Percentiles rank a stretch among this genome's conserved stretches.
Evolutionary conservation across 768 basidiomycete species (phyloP).

Genomic region (Chalciporus piperatus): DNA sequence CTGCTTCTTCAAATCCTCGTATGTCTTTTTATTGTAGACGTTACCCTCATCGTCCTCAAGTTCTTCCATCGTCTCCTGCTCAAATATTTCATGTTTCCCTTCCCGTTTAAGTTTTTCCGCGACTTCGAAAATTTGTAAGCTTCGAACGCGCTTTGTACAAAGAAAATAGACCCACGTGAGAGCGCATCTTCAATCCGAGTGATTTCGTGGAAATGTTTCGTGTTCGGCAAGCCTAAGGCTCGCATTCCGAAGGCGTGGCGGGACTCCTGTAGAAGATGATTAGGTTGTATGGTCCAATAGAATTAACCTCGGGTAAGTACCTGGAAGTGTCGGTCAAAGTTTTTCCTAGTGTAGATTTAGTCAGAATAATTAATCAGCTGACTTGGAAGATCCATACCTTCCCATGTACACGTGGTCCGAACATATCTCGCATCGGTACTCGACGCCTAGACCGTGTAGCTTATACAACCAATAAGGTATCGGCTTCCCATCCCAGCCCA

Average conservation of each 20-base stretch:
- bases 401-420: conserved; percentile 98
- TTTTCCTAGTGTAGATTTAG: conserved; percentile 58
- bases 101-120: conserved; percentile 97
- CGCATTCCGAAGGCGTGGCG: conserved; percentile 98
- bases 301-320: conserved; percentile 34
- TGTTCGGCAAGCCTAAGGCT: conserved; percentile 94
- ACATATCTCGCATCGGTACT: conserved; percentile 97
- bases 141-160: neutral
- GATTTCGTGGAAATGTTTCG: conserved; percentile 99
- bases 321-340: conserved; percentile 95
- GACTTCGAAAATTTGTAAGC: conserved; percentile 45
- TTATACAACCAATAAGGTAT: conserved; percentile 99
- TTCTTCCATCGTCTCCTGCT: conserved; percentile 96
- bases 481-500: conserved; percentile 98
- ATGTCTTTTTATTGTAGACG: conserved; percentile 98
- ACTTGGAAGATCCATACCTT: conserved; percentile 43
- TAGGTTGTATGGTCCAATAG: conserved; percentile 4
- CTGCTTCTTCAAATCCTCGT: conserved; percentile 94
- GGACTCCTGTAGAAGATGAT: conserved; percentile 62
- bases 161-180: conserved; percentile 58
- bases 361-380: conserved; percentile 14
- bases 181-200: conserved; percentile 96
- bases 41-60: conserved; percentile 98
- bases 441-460: conserved; percentile 95
- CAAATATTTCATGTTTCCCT: conserved; percentile 90